A percentile compares a stretch with the other conserved stretches of the same genome.
These are phyloP conservation scores for Chlamydomonas incerta DNA, from an alignment of 139 green algal genomes.

Conservation along the genomic window DNA sequence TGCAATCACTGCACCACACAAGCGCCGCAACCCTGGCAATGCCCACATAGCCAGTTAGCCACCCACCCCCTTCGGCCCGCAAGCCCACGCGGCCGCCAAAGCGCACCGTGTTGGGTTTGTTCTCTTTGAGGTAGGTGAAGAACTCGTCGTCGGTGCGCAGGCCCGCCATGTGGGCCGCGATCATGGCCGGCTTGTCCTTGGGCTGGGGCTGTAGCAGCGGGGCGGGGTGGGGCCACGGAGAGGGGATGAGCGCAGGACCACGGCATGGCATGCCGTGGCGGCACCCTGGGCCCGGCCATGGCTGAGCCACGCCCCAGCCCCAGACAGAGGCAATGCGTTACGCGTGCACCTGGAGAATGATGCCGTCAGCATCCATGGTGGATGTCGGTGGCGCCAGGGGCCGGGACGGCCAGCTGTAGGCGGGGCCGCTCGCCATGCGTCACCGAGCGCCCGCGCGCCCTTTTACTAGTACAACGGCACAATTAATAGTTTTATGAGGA, in stretches of 20 bases:
- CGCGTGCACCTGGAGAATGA: constrained; percentile 17
- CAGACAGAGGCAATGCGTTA: too few relatives aligned
- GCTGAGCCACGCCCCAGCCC: too few relatives aligned
- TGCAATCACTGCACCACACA: too few relatives aligned
- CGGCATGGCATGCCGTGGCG: too few relatives aligned
- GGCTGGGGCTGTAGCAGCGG: constrained; percentile 10
- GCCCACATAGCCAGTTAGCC: too few relatives aligned
- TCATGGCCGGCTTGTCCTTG: constrained; percentile 29
- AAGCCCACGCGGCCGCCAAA: too few relatives aligned
- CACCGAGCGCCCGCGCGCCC: too few relatives aligned
- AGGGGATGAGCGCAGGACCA: neutral
- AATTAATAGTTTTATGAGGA: too few relatives aligned
- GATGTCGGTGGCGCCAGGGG: constrained; percentile 2
- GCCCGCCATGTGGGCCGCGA: constrained; percentile 56
- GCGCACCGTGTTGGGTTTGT: constrained; percentile 36
- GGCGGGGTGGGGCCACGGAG: neutral
- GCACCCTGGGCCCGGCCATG: too few relatives aligned
- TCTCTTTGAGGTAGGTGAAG: constrained; percentile 36
- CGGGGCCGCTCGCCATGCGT: neutral
- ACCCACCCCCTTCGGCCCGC: too few relatives aligned
- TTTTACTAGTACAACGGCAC: too few relatives aligned
- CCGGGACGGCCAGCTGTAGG: constrained; percentile 25
- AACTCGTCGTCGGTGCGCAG: constrained; percentile 64
- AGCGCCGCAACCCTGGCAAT: too few relatives aligned
- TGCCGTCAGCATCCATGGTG: constrained; percentile 10